phyloP scores from a whole-genome alignment of 176 grass and related monocot species.

The Rhynchospora pubera region DNA sequence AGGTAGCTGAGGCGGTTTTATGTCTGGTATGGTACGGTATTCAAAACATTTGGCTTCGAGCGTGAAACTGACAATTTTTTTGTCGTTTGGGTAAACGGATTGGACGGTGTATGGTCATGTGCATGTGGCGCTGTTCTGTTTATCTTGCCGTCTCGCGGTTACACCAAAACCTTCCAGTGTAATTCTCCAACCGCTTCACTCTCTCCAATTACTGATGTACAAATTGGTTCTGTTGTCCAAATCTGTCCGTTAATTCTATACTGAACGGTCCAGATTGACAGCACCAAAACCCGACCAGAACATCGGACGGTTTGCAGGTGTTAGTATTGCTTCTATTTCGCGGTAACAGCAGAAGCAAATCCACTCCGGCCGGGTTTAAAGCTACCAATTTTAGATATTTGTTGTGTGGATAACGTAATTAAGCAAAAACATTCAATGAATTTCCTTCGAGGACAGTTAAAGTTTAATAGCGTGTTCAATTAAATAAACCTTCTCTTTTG shows the following conservation, averaged over 20 bases:
- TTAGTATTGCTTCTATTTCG: background rate
- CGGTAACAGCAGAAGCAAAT: background rate
- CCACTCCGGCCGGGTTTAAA: background rate
- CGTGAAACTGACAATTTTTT: background rate
- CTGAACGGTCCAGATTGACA: background rate
- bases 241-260: background rate
- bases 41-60: no score
- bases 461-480: no score
- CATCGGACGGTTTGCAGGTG: background rate
- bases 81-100: background rate
- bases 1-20: no score
- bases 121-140: background rate
- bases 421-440: background rate
- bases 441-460: no score
- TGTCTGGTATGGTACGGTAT: no score
- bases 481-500: no score
- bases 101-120: constrained; percentile 8
- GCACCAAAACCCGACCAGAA: no score
- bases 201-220: background rate
- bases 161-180: background rate
- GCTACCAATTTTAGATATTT: background rate
- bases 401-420: background rate
- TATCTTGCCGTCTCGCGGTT: background rate
- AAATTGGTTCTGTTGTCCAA: no score
- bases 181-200: background rate